These are phyloP conservation scores for Daldinia loculata DNA, from an alignment of 495 filamentous ascomycete species.

Conservation along the genomic window DNA sequence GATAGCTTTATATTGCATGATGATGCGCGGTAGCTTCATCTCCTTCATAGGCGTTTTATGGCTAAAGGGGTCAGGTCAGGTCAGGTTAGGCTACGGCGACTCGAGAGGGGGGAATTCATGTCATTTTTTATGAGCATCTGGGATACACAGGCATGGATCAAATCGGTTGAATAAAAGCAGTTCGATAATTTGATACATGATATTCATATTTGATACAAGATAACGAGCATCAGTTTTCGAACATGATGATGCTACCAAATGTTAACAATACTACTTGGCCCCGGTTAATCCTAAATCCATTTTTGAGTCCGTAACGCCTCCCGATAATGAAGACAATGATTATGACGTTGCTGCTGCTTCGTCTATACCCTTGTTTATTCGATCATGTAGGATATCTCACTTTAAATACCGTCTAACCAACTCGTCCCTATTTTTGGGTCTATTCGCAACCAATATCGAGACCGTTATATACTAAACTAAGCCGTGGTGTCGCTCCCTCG, in stretches of 20 bases:
- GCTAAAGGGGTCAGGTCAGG: conserved; percentile 32
- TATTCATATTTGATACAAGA: not conserved
- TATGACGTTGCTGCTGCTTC: not conserved
- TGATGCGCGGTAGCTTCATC: conserved; percentile 33
- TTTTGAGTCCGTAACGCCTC: conserved; percentile 40
- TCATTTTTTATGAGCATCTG: conserved; percentile 16
- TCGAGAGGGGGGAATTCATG: conserved; percentile 27
- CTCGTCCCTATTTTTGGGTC: not conserved
- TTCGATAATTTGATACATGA: not conserved
- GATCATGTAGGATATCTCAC: not conserved
- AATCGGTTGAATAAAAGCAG: not conserved
- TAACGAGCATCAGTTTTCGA: not conserved
- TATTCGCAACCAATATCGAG: not conserved
- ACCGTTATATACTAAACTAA: not conserved
- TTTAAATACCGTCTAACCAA: not conserved
- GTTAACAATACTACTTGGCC: not conserved
- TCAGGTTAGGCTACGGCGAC: not conserved
- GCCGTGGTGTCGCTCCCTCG: not conserved
- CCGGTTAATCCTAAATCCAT: conserved; percentile 13
- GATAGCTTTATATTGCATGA: conserved; percentile 31
- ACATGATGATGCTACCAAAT: not conserved
- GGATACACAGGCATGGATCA: not conserved
- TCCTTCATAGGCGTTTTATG: conserved; percentile 40
- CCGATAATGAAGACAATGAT: not conserved
- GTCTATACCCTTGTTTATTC: not conserved